Base-by-base conservation (phyloP, 2,329 filamentous ascomycete species). In the Amesomyces nigricolor region DNA sequence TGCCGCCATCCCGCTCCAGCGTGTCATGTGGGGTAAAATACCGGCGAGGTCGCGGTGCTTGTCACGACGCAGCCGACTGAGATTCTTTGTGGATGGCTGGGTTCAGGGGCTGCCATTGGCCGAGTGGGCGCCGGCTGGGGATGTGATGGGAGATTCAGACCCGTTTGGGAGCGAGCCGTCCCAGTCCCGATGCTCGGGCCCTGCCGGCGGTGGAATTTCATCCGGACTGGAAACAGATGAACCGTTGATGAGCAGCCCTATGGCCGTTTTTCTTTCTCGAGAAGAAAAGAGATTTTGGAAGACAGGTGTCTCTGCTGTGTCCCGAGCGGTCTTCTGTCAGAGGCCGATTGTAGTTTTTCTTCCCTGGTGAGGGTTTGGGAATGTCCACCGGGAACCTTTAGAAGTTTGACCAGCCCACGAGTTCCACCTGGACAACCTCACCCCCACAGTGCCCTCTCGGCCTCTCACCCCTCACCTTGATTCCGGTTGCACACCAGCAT, bases 1-100 rank as follows among this genome's bases (percentile, higher is more conserved):
- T 53, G 45, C 49, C 32, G 22, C 45, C 54, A 40, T 45, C 49
- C 40, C 54, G 42, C 50, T 53, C 44, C 8, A 32, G 47, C 32
- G 53, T 56, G 46, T 57, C 47, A 49, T 55, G 54, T 55, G 55
- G 56, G 52, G 52, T 53, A 52, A 7, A 48, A 42, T 53, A 47
- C 51, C 46, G 45, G 46, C 37, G 16, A 47, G 43, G 44, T 44
- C 47, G 51, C 42, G 29, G 7, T 53, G 46, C 53, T 53, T 50
- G 49, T 56, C 57, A 57, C 57, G 53, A 50, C 35, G 19, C 48
- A 22, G 46, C 46, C 42, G 19, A 11, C 16, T 38, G 37, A 43
- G 56, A 55, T 26, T 53, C 50, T 59, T 58, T 39, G 39, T 48
- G 58, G 59, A 62, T 61, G 63, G 62, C 61, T 64, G 63, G 62